Base-by-base conservation (phyloP, 345 rosid species). In the Pistacia vera region DNA sequence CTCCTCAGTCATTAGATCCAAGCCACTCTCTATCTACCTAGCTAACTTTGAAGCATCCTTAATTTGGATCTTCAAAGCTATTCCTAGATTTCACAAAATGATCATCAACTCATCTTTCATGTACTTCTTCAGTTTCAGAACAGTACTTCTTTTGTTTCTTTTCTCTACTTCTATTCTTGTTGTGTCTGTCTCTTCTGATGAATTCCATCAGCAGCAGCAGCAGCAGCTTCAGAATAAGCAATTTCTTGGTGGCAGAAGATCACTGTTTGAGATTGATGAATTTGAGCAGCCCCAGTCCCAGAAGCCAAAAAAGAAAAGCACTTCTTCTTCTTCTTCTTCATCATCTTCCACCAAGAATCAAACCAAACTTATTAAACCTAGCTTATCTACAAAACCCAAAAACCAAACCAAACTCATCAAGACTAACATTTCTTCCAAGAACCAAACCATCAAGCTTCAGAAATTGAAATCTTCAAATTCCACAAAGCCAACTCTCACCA, bases 351-450 rank as follows among this genome's bases (percentile, higher is more conserved):
- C 70, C 62, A 89, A 88, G 81, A 90, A 84, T 80, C 89, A 87
- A 70, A 89, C 93, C 85, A 86, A 89, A 75, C 85, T 83, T 64
- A 64, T 66, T 73, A 86, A 83, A 74, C 49, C 89, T 73, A 12
- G 71, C 82, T 80, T 62, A 66, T 66, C 77, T 81, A 68, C 57
- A 63, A 64, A 56, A 83, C 86, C 75, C 8, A 84, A 86, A 79
- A 86, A 84, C 82, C 89, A 90, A 59, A 88, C 90, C 61, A 86
- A 90, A 54, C 76, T 79, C 63, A 16, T 52, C 62, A 86, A 85
- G 58, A 49, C 78, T 66, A 63, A 38, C 58, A 62, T 55, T 12
- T 78, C 90, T 12, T 25, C 67, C 67, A 90, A 89, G 78, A 92
- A 90, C 72, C 90, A 85, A 58, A 83, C 89, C 81, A 51, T 11